These are phyloP conservation scores for Malus hybrid DNA, from an alignment of 331 rosid genomes.

Conservation along the genomic window DNA sequence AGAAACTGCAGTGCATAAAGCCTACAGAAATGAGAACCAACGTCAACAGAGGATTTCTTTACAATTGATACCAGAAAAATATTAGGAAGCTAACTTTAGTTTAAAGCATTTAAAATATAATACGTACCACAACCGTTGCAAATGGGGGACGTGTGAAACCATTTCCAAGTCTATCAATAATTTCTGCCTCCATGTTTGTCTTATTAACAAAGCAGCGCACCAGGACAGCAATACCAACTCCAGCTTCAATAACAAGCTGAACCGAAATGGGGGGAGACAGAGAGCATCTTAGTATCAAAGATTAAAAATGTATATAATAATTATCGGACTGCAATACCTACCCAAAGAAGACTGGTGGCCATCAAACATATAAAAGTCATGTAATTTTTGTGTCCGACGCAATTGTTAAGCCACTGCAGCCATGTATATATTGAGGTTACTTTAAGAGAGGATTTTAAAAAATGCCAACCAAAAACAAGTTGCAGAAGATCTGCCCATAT, in stretches of 20 bases:
- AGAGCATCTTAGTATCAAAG: slow-evolving; percentile 13
- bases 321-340: slow-evolving; percentile 28
- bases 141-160: slow-evolving; percentile 94
- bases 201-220: slow-evolving; percentile 90
- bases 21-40: slow-evolving; percentile 44
- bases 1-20: slow-evolving; percentile 80
- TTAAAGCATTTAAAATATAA: slow-evolving; percentile 8
- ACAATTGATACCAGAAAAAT: slow-evolving; percentile 2
- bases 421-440: slow-evolving; percentile 25
- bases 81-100: slow-evolving; percentile 4
- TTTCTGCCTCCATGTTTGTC: slow-evolving; percentile 84
- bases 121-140: slow-evolving; percentile 80
- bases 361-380: slow-evolving; percentile 79
- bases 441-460: slow-evolving; percentile 9
- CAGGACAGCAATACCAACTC: slow-evolving; percentile 83
- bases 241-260: slow-evolving; percentile 92
- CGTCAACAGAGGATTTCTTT: slow-evolving; percentile 22
- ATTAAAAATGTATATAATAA: background rate
- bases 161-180: slow-evolving; percentile 89
- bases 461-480: slow-evolving; percentile 9
- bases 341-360: slow-evolving; percentile 91
- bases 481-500: slow-evolving; percentile 11
- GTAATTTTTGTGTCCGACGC: slow-evolving; percentile 93
- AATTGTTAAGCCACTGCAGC: slow-evolving; percentile 98
- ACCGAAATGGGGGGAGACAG: slow-evolving; percentile 6